phyloP scores from a whole-genome alignment of 345 rosid genomes.

The Populus euphratica region DNA sequence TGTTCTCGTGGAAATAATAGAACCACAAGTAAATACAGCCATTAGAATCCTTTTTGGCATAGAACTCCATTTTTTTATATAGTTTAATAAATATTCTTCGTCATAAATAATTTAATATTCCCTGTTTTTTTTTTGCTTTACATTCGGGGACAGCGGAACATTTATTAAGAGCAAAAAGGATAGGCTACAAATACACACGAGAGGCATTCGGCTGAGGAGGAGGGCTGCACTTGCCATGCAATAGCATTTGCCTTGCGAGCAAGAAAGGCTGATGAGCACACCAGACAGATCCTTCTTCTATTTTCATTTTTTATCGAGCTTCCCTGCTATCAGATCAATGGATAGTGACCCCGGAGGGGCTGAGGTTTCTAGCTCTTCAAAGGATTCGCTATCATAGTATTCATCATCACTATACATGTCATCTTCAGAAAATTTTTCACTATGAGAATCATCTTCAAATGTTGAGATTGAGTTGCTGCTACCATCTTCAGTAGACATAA shows the following conservation, averaged over 20 bases:
- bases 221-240: not conserved
- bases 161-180: not conserved
- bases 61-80: too few species aligned
- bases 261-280: not conserved
- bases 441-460: slow-evolving; percentile 22
- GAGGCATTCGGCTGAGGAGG: not conserved
- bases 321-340: slow-evolving; percentile 54
- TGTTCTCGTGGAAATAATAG: too few species aligned
- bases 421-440: slow-evolving; percentile 15
- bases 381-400: slow-evolving; percentile 28
- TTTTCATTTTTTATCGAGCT: slow-evolving; percentile 27
- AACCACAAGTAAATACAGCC: too few species aligned
- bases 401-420: slow-evolving; percentile 36
- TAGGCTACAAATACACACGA: not conserved
- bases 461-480: slow-evolving; percentile 21
- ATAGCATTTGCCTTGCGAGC: not conserved
- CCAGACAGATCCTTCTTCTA: not conserved
- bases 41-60: too few species aligned
- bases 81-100: too few species aligned
- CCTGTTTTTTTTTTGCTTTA: not conserved
- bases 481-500: slow-evolving; percentile 38
- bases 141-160: not conserved
- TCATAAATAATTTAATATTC: too few species aligned
- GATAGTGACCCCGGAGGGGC: slow-evolving; percentile 59
- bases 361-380: slow-evolving; percentile 35